Base-by-base conservation (phyloP, 129 eudicot species). In the Ambrosia artemisiifolia region DNA sequence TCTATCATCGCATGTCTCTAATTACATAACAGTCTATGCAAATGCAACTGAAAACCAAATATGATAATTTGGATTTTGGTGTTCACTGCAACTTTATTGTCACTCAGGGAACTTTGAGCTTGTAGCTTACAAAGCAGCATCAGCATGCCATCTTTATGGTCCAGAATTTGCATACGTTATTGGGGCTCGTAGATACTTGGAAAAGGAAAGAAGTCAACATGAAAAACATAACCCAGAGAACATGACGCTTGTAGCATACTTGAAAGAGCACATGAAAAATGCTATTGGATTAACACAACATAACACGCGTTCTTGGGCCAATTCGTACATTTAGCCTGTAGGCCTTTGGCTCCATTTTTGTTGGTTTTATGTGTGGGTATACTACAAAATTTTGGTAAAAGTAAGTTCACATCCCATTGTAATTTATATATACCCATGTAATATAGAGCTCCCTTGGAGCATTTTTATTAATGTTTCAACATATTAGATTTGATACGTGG, bases 71-170 rank as follows among this genome's bases (percentile, higher is more conserved):
- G 10, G 9, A 57, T 36, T 44, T 43, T 20, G 33, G 57, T 32
- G 24, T 47, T 44, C 40, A 14, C 47, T 46, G 32, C 32, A 20
- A 20, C 42, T 49, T 44, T 6, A 24, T 10, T 75, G 67, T 56
- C 48, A 12, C 24, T 24, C 67, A 78, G 82, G 77, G 53, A 78
- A 71, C 7, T 6, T 71, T 53, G 82, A 78, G 67, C 82, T 78
- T 64, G 38, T 78, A 44, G 72, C 49, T 28, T 71, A 64, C 43
- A 78, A 78, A 78, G 82, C 82, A 18, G 77, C 82, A 0, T 71
- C 78, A 0, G 82, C 78, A 0, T 63, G 78, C 65, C 82, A 78
- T 78, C 53, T 78, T 32, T 78, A 71, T 42, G 82, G 82, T 78
- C 40, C 53, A 3, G 82, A 63, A 33, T 54, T 65, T 19, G 11